Conservation (phyloP, 352 stramenopile genomes). For the Thalassiosira mediterranea region DNA sequence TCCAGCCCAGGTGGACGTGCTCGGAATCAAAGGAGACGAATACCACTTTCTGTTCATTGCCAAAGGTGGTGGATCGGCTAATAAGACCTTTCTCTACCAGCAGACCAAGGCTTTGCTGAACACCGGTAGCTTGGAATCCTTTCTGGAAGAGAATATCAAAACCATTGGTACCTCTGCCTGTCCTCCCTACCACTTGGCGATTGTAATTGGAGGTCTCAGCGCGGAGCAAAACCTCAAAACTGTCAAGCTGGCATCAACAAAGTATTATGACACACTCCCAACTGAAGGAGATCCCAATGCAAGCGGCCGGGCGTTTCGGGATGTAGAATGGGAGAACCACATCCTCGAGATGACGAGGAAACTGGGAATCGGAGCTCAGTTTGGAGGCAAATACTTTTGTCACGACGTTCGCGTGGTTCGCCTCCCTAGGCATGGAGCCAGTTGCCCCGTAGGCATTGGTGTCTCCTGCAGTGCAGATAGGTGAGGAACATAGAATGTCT, state of each 20-base stretch:
- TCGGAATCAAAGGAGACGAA: conserved; percentile 82
- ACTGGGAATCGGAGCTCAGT: conserved; percentile 89
- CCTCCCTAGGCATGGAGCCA: conserved; percentile 88
- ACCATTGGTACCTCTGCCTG: conserved; percentile 89
- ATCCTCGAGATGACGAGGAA: conserved; percentile 88
- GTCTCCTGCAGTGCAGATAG: conserved; percentile 90
- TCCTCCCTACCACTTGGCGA: conserved; percentile 89
- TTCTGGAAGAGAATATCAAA: conserved; percentile 89
- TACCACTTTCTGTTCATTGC: conserved; percentile 92
- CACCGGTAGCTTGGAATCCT: conserved; percentile 82
- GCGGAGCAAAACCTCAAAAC: conserved; percentile 90
- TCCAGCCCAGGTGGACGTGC: conserved; percentile 89
- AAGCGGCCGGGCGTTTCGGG: conserved; percentile 87
- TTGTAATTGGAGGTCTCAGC: conserved; percentile 88
- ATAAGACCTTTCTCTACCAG: conserved; percentile 92
- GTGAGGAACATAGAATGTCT: too few species aligned
- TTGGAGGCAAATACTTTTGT: conserved; percentile 92
- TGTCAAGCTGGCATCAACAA: conserved; percentile 89
- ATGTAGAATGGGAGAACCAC: conserved; percentile 87
- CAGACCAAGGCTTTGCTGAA: conserved; percentile 92
- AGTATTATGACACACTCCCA: conserved; percentile 89
- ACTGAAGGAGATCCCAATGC: conserved; percentile 75
- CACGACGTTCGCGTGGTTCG: conserved; percentile 90
- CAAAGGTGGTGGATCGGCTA: conserved; percentile 89
- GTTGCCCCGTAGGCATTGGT: conserved; percentile 88